Evolutionary conservation across 768 basidiomycete genomes (phyloP).

Genomic region (Rhizopogon sp.): DNA sequence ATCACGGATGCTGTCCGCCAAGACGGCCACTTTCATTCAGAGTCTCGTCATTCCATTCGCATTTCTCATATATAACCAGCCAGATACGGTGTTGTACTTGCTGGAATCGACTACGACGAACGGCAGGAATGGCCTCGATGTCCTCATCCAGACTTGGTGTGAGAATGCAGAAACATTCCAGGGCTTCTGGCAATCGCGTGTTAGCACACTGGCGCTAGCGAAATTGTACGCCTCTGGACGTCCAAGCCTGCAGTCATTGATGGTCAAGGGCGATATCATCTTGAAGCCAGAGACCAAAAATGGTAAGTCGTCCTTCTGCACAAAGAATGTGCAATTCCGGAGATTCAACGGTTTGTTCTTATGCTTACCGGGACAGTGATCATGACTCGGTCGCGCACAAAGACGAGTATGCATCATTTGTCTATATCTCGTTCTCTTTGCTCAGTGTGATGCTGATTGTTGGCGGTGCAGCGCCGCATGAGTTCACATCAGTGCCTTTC

Average conservation of each 20-base stretch:
- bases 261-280: conserved; percentile 90
- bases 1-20: conserved; percentile 72
- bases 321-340: conserved; percentile 4
- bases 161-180: conserved; percentile 94
- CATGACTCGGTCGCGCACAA: conserved; percentile 92
- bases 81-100: conserved; percentile 71
- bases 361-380: conserved; percentile 58
- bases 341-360: conserved; percentile 14
- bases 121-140: conserved; percentile 67
- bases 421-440: conserved; percentile 8
- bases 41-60: conserved; percentile 91
- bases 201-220: conserved; percentile 79
- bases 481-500: conserved; percentile 85
- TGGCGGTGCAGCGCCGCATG: conserved; percentile 62
- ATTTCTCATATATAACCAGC: conserved; percentile 85
- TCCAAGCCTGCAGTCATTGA: conserved; percentile 59
- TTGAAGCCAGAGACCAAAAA: conserved; percentile 75
- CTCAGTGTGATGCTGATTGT: conserved; percentile 14
- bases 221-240: conserved; percentile 66
- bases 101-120: conserved; percentile 63
- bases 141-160: conserved; percentile 90
- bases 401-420: conserved; percentile 55
- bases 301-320: conserved; percentile 46
- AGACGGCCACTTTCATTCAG: conserved; percentile 90
- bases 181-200: conserved; percentile 87